phyloP scores from a whole-genome alignment of 2,329 filamentous ascomycete species.

The Chaetomiaceae sp. region DNA sequence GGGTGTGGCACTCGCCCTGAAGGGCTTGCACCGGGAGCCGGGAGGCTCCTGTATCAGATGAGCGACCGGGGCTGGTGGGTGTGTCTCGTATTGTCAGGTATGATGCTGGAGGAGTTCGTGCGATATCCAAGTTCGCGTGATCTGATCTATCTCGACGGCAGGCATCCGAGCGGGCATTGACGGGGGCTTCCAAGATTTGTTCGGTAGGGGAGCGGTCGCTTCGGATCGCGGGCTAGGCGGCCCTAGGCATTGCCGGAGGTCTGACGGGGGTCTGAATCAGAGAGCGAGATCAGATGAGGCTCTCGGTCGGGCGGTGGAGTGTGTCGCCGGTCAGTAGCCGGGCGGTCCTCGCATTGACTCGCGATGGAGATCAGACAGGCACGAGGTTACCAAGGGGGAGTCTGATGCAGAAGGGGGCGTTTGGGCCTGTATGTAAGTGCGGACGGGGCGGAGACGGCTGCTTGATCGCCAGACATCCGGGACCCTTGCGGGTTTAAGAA shows the following conservation, averaged over 20 bases:
- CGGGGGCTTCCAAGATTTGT: conserved; percentile 2
- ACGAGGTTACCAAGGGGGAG: conserved; percentile 27
- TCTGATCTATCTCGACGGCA: conserved; percentile 47
- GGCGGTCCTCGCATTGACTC: conserved; percentile 23
- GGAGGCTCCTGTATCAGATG: conserved; percentile 37
- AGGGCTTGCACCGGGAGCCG: conserved; percentile 32
- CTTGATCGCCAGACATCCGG: conserved; percentile 34
- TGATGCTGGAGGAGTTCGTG: conserved; percentile 36
- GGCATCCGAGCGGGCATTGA: conserved; percentile 49
- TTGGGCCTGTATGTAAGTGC: conserved; percentile 26
- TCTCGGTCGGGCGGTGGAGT: conserved; percentile 1
- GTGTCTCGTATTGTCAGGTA: conserved; percentile 37
- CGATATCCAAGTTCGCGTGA: conserved; percentile 44
- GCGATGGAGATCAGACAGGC: conserved; percentile 29
- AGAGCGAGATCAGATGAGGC: conserved; percentile 1
- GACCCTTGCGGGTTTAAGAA: conserved; percentile 40
- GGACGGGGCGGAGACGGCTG: conserved; percentile 29
- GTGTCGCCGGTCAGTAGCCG: conserved; percentile 6
- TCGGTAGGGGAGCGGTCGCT: conserved; percentile 6
- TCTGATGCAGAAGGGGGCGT: conserved; percentile 32
- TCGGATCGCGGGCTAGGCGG: conserved; percentile 20
- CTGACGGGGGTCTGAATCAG: conserved; percentile 11
- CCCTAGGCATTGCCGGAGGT: conserved; percentile 14
- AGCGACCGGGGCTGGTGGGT: conserved; percentile 27
- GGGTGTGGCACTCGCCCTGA: conserved; percentile 28